Evolutionary conservation across 176 grass and related monocot species (phyloP), one percentile per base, ranked within the genome.

Genomic region (Microstegium vimineum): DNA sequence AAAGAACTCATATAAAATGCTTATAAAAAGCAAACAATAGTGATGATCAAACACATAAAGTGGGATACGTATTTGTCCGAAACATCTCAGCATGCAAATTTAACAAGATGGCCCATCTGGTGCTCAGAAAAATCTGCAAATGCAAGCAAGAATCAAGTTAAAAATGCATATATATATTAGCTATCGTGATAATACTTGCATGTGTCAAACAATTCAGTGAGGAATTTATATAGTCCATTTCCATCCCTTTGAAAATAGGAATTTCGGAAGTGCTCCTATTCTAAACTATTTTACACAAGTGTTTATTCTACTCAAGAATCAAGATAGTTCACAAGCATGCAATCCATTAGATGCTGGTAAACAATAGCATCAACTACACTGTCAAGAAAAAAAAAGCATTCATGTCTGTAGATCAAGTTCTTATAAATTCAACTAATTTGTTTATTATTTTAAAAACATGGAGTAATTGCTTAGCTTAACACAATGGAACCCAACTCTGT

Each of bases 31-130:
- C 20, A 88, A 38, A 30, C 31, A 89, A 17, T 65, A 20, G 1
- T 35, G 5, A 69, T 71, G 61, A 25, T 33, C 61, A 83, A 74
- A 69, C 67, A 77, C 26, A 84, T 75, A 74, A 85, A 62, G 27
- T 45, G 65, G 90, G 95, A 98, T 98, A 98, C 95, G 95, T 93
- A 73, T 98, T 98, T 86, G 90, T 94, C 31, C 92, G 92, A 84
- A 98, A 98, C 95, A 98, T 98, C 84, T 98, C 95, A 71, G 95
- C 95, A 84, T 98, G 95, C 86, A 98, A 91, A 76, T 98, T 98
- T 61, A 98, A 86, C 76, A 98, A 91, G 79, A 98, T 94, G 84
- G 95, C 95, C 95, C 95, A 98, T 90, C 95, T 93, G 79, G 95
- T 98, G 87, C 90, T 98, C 82, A 98, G 87, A 81, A 98, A 98